Base-by-base conservation (phyloP, 2,329 filamentous ascomycete genomes). In the Didymella lethalis region DNA sequence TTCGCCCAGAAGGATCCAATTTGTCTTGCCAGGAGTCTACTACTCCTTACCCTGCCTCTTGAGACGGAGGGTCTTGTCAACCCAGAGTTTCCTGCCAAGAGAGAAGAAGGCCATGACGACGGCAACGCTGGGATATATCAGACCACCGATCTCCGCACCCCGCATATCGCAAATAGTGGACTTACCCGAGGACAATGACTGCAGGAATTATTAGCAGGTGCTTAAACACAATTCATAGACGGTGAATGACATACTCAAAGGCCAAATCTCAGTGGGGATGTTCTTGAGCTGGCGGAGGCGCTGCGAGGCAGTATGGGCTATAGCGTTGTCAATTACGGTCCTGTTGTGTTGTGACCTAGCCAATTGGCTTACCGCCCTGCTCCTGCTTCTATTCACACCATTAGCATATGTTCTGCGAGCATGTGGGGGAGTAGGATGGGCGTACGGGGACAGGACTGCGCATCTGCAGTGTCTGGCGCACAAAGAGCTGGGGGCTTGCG, bases 301-400 rank as follows among this genome's bases (percentile, higher is more conserved):
- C 85, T 98, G 95, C 68, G 94, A 97, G 81, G 98, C 88, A 74
- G 94, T 97, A 84, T 98, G 95, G 78, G 92, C 95, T 99, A 71
- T 53, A 50, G 44, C 54, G 67, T 53, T 14, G 57, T 67, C 61
- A 69, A 62, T 71, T 47, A 46, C 54, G n/a, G 57, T 57, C 44
- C 57, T 48, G 49, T 51, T 8, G 48, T 26, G 36, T 44, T 43
- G 36, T 48, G 7, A 31, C 48, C 57, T 25, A 62, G 49, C 54
- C 65, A 68, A 69, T 71, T 69, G 59, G 64, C 81, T 67, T 85
- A 89, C 86, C 86, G 75, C 83, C 82, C 64, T 88, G 85, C 75
- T 84, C 82, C 77, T 88, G 85, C 78, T 88, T 88, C 86, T 89
- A 69, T 52, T 28, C 62, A 72, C 1, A 43, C 46, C 54, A 74